Percentiles rank a stretch among this genome's conserved stretches.
Evolutionary conservation across 768 basidiomycete species (phyloP).

Genomic region (Mycena rosella): DNA sequence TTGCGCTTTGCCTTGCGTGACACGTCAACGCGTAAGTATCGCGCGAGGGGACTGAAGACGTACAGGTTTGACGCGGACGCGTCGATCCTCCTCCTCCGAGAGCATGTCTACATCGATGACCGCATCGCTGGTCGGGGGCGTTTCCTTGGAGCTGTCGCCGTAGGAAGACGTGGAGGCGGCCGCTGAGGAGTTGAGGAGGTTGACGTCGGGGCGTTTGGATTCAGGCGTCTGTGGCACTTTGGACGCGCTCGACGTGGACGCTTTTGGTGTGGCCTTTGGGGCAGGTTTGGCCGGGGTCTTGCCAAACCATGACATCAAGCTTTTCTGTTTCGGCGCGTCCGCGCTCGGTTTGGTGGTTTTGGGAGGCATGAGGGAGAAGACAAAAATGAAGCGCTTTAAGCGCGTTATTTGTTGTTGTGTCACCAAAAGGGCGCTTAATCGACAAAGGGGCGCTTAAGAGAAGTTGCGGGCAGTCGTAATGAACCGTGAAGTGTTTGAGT

Average conservation of each 20-base stretch:
- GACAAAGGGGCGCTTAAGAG: too few relatives aligned
- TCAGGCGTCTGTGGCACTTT: slow-evolving; percentile 58
- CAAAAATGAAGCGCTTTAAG: not conserved
- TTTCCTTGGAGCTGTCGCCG: slow-evolving; percentile 61
- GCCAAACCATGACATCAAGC: slow-evolving; percentile 77
- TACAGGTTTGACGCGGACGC: slow-evolving; percentile 48
- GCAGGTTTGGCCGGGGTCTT: slow-evolving; percentile 48
- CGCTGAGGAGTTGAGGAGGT: slow-evolving; percentile 53
- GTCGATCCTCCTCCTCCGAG: slow-evolving; percentile 53
- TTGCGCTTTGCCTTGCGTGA: slow-evolving; percentile 70
- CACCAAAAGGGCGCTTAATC: too few relatives aligned
- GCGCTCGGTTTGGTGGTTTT: slow-evolving; percentile 19
- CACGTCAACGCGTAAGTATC: too few relatives aligned
- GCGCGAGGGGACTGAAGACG: slow-evolving; percentile 32
- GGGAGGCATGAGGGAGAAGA: slow-evolving; percentile 23
- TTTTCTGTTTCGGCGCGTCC: slow-evolving; percentile 70
- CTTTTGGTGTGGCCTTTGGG: slow-evolving; percentile 32
- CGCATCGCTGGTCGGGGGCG: slow-evolving; percentile 81
- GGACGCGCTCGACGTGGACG: slow-evolving; percentile 47
- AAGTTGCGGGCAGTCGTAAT: too few relatives aligned
- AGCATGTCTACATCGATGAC: slow-evolving; percentile 83
- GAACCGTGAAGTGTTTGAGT: too few relatives aligned
- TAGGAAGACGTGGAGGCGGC: slow-evolving; percentile 61
- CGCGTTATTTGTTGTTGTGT: slow-evolving; percentile 22
- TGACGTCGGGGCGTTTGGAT: slow-evolving; percentile 47